A percentile compares a stretch with the other conserved stretches of the same genome.
Evolutionary conservation across 441 rosid species (phyloP).

Genomic region (Cnidoscolus chayamansa): DNA sequence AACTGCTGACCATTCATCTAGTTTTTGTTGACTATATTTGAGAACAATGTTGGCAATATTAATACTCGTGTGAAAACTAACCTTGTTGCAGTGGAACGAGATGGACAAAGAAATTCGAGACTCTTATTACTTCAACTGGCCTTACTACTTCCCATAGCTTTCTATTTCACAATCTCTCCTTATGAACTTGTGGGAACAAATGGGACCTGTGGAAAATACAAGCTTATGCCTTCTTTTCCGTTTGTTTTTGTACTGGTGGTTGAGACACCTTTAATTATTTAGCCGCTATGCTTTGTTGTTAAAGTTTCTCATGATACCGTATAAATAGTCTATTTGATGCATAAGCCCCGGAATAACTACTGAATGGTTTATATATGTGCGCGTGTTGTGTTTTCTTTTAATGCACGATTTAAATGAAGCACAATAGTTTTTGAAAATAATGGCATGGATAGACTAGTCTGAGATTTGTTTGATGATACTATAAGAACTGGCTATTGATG

Average conservation of each 20-base stretch:
- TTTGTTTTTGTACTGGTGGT: constrained; percentile 1
- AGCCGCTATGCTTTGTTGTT: not conserved
- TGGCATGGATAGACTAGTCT: not conserved
- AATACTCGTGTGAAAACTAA: constrained; percentile 15
- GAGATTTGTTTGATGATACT: not conserved
- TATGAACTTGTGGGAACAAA: not conserved
- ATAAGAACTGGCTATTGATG: not conserved
- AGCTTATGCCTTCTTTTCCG: not conserved
- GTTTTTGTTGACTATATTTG: not conserved
- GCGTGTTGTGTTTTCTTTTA: too few relatives aligned
- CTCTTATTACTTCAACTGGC: constrained; percentile 74
- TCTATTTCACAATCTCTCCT: constrained; percentile 2
- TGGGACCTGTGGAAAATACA: not conserved
- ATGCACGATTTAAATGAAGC: too few relatives aligned
- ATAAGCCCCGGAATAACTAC: constrained; percentile 1
- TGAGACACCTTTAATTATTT: not conserved
- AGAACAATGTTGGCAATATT: not conserved
- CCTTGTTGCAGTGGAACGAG: constrained; percentile 73
- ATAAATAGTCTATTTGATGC: not conserved
- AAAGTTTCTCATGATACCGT: not conserved
- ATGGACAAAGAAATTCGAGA: constrained; percentile 66
- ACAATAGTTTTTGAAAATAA: not conserved
- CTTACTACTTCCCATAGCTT: constrained; percentile 64
- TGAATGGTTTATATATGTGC: not conserved
- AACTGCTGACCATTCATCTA: not conserved